phyloP scores from a whole-genome alignment of 2,329 filamentous ascomycete genomes.

The Monosporascus cannonballus region DNA sequence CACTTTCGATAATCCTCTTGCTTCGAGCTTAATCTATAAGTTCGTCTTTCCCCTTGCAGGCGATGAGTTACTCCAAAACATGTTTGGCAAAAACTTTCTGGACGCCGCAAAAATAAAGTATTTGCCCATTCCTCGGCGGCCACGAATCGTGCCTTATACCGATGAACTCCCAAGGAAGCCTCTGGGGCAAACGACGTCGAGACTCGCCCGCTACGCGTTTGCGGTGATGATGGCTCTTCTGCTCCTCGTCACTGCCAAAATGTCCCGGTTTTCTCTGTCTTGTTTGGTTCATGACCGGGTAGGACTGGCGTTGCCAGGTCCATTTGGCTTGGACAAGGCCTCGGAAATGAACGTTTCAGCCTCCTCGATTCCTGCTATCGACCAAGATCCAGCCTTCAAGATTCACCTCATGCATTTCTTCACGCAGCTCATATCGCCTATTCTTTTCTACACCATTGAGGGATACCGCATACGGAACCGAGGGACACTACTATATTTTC shows the following conservation, averaged over 20 bases:
- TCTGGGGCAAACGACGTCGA: no score
- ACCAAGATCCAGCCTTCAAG: not conserved
- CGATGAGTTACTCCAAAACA: not conserved
- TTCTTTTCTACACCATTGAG: slow-evolving; percentile 19
- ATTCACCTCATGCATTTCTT: slow-evolving; percentile 10
- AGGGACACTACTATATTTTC: slow-evolving; percentile 2
- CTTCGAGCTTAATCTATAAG: slow-evolving; percentile 1
- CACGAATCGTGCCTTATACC: slow-evolving; percentile 6
- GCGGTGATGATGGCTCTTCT: not conserved
- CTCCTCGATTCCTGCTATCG: not conserved
- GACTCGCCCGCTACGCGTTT: not conserved
- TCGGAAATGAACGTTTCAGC: not conserved
- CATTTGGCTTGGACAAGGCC: no score
- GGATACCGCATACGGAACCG: slow-evolving; percentile 15
- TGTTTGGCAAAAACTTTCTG: not conserved
- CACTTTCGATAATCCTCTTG: slow-evolving; percentile 11
- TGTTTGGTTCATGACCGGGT: no score
- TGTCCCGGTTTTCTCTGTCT: no score
- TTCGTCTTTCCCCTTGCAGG: not conserved
- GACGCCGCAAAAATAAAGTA: slow-evolving; percentile 2
- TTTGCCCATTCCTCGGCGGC: slow-evolving; percentile 7
- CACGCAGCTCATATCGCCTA: slow-evolving; percentile 13
- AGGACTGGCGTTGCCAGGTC: no score
- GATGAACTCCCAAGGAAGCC: slow-evolving; percentile 12
- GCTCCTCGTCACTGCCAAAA: not conserved